Evolutionary conservation across 257 asterid species (phyloP), one percentile per base, ranked within the genome.

Genomic region (Anisodus acutangulus): DNA sequence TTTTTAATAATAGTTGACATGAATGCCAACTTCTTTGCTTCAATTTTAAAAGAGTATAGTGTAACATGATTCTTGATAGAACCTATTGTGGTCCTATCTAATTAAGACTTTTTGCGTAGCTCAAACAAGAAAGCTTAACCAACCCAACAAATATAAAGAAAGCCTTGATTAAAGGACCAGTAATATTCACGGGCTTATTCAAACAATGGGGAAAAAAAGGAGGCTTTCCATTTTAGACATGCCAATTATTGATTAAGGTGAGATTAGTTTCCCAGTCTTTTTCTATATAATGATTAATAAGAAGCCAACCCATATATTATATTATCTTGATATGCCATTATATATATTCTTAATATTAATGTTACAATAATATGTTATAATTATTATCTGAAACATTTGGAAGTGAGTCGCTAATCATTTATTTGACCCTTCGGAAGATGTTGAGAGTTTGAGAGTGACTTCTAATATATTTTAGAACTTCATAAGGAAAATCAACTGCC

Each of bases 401-500:
- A 71, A 71, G 79, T 16, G n/a, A 41, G 79, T 41, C 4, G 55
- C 35, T 41, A 41, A 9, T 43, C 37, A 70, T n/a, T 70, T 45
- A 43, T 70, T 70, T 70, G 9, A 41, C 57, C 35, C 79, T 70
- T 70, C n/a, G 16, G 16, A 45, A 71, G 39, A 45, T 45, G 17
- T 43, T 17, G 79, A 71, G 67, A n/a, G 22, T 57, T 47, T 60
- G 67, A 57, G 78, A 9, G 78, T 70, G 39, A 71, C 39, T n/a
- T 45, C 17, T 45, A 15, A n/a, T 70, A n/a, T 45, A 71, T 9
- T 17, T 43, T 70, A 70, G 8, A 71, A 43, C 37, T 57, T 16
- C 22, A 58, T 58, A 16, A 58, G 64, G n/a, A 58, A 31, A 31
- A 31, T 31, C 35, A 31, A 1, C 45, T 41, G 5, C 6, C 45